Evolutionary conservation across 2,329 filamentous ascomycete genomes (phyloP), one percentile per base, ranked within the genome.

Genomic region (Nemania sp.): DNA sequence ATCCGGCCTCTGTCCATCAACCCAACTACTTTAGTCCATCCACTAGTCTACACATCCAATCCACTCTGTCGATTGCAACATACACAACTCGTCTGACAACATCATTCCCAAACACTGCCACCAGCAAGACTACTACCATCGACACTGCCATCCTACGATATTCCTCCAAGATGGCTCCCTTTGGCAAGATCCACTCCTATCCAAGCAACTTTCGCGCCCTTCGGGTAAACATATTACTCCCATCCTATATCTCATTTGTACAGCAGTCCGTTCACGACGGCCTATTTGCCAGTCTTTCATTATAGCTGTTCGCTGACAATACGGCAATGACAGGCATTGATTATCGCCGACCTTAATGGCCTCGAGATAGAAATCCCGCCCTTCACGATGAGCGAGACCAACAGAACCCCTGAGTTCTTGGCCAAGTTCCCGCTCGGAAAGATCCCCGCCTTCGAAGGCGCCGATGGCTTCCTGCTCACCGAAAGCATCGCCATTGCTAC

Each of bases 361-460:
- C 72, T 78, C 48, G 72, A 76, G 47, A 50, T 79, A n/a, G 58
- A 72, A 9, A 3, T 70, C 25, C 67, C 54, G 6, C 70, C 74
- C n/a, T 83, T 81, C 70, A 60, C 71, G 42, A 75, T 80, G 65
- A 69, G 72, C 56, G 70, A 74, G 49, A 76, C 75, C 61, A 83
- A 81, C 74, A 68, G 69, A 45, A 74, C 72, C n/a, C 72, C 77
- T 3, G 78, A 79, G 3, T 83, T 78, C 73, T 70, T 79, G 13
- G 61, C 77, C 71, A 83, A 83, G 65, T 83, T 83, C 72, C 80
- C 81, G 11, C 68, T 81, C 40, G 81, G 80, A 67, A 83, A 83
- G 68, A 77, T 83, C 9, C 81, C 81, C 10, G 76, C 76, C 43
- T 77, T 83, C 54, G 78, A 80, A 66, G 74, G 74, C 35, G 72